Base-by-base conservation (phyloP, 331 rosid genomes). In the Rhamnella rubrinervis region DNA sequence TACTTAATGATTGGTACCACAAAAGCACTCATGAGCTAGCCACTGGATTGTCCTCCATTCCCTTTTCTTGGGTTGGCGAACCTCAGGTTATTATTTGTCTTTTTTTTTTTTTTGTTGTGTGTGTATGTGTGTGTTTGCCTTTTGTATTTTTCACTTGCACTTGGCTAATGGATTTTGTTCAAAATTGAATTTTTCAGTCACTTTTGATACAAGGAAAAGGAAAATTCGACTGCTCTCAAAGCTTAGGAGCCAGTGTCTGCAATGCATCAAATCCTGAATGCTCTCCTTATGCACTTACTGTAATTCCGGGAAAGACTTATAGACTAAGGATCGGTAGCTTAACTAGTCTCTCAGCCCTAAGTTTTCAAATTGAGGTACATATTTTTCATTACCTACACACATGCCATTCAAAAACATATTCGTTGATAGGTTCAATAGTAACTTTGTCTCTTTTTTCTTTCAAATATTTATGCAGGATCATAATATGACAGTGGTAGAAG, bases 401-500 rank as follows among this genome's bases (percentile, higher is more conserved):
- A 31, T 31, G 35, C 35, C 35, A 31, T 31, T 31, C 35, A 31
- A 31, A 4, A 31, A 31, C 35, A 31, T 31, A 31, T 31, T 31
- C 4, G 5, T 31, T 31, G 6, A 17, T 10, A 21, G 5, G 63
- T 21, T 2, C 21, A 28, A 51, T 64, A 17, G 14, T 65, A 61
- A 77, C 50, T 14, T 23, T 8, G 15, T 6, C 5, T 11, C 12
- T 2, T 2, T 10, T 51, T 53, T 46, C n/a, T 16, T 40, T 14
- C 9, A 0, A 31, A 31, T 31, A 31, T 31, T 31, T 31, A 20
- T 62, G 71, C 87, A 92, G 96, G 92, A 95, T 1, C 98, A 90
- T 59, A 88, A 85, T 21, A 88, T 93, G 98, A 93, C 92, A 2
- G 96, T 93, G 35, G 96, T 93, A 8, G 97, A 90, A 77, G 96